Conservation (phyloP, 2,329 filamentous ascomycete genomes). For the Tolypocladium capitatum region DNA sequence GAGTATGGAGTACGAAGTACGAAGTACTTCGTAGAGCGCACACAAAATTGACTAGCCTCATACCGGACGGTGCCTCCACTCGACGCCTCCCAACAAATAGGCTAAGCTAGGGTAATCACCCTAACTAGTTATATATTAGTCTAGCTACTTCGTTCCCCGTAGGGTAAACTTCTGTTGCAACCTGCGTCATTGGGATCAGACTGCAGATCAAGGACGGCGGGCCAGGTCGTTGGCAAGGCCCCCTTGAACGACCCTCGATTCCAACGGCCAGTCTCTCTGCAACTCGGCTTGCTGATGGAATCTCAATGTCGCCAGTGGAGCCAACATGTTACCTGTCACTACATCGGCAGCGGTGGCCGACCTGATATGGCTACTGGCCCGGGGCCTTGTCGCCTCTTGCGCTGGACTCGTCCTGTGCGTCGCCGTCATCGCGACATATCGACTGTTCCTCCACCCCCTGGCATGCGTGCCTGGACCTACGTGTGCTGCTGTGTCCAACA, state of each 20-base stretch:
- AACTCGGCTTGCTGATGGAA: no score
- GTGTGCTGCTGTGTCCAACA: constrained; percentile 30
- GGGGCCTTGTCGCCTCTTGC: not conserved
- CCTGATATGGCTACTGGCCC: not conserved
- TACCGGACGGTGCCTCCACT: no score
- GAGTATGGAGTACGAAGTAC: no score
- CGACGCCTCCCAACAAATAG: no score
- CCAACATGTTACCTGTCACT: not conserved
- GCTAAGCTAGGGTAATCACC: no score
- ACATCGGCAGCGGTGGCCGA: not conserved
- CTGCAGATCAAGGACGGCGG: not conserved
- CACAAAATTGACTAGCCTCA: no score
- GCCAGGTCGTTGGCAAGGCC: not conserved
- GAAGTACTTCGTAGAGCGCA: no score
- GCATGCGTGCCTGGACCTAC: constrained; percentile 31
- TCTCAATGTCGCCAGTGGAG: not conserved
- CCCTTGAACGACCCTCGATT: not conserved
- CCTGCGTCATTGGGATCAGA: not conserved
- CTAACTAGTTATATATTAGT: no score
- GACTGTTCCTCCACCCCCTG: constrained; percentile 30
- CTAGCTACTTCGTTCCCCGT: no score
- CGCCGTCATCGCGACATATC: constrained; percentile 17
- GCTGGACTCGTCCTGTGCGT: constrained; percentile 2
- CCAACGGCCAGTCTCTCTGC: not conserved
- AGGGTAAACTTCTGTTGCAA: no score